Evolutionary conservation across 495 filamentous ascomycete species (phyloP).

Genomic region (Pyronema domesticum): DNA sequence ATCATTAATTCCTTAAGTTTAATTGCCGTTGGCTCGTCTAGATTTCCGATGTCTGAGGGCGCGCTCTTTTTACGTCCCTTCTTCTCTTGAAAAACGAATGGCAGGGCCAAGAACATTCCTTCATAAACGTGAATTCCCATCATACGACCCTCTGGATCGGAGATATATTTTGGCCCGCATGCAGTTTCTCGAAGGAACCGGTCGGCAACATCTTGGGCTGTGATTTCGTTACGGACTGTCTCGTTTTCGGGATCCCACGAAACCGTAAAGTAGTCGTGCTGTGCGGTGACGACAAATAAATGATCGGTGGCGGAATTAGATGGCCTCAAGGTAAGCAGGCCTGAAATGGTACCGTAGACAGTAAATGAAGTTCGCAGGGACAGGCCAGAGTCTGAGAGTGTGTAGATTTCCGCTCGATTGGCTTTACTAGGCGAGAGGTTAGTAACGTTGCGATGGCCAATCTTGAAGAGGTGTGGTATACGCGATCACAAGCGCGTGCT

Average conservation of each 20-base stretch:
- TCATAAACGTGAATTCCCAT: conserved; percentile 80
- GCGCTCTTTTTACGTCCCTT: conserved; percentile 32
- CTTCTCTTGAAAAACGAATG: conserved; percentile 36
- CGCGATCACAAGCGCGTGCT: conserved; percentile 75
- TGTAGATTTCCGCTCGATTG: conserved; percentile 81
- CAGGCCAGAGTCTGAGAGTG: conserved; percentile 36
- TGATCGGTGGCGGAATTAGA: conserved; percentile 58
- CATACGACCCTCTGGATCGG: conserved; percentile 66
- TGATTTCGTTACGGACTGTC: conserved; percentile 14
- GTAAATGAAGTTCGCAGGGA: conserved; percentile 19
- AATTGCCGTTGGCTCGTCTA: conserved; percentile 53
- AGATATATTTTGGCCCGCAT: conserved; percentile 36
- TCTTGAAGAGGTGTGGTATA: conserved; percentile 28
- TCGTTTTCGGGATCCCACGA: conserved; percentile 48
- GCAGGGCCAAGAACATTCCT: conserved; percentile 62
- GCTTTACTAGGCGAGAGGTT: conserved; percentile 44
- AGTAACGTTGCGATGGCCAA: conserved; percentile 3
- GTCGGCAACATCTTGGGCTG: conserved; percentile 15
- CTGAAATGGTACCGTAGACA: conserved; percentile 67
- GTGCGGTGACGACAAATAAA: conserved; percentile 81
- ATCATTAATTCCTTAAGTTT: conserved; percentile 78
- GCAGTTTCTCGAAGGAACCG: conserved; percentile 15
- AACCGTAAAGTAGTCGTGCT: conserved; percentile 74
- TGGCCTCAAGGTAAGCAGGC: conserved; percentile 68
- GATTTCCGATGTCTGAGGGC: conserved; percentile 23